Evolutionary conservation across 176 grass and related monocot genomes (phyloP).

Genomic region (Alloteropsis semialata): DNA sequence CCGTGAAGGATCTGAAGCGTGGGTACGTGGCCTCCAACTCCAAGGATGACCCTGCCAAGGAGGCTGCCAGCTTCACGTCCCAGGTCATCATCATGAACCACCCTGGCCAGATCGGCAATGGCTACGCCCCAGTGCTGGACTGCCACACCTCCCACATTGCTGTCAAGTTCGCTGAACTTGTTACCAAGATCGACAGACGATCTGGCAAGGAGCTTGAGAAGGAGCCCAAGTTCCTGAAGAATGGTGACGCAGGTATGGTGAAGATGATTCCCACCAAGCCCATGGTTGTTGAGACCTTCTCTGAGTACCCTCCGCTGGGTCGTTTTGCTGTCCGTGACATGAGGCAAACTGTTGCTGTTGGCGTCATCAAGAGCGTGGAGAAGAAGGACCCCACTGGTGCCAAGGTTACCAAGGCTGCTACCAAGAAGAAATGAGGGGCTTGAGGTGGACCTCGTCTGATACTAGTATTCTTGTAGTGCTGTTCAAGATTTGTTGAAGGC

Average conservation of each 20-base stretch:
- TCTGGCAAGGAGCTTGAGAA: slow-evolving; percentile 95
- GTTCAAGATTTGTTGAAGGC: no score
- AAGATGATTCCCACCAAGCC: slow-evolving; percentile 98
- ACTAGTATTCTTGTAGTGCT: no score
- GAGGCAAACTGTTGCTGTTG: slow-evolving; percentile 80
- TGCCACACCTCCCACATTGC: slow-evolving; percentile 98
- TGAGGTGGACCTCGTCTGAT: no score
- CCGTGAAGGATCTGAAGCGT: slow-evolving; percentile 20
- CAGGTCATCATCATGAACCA: slow-evolving; percentile 99
- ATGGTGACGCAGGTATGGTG: slow-evolving; percentile 80
- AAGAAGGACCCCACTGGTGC: slow-evolving; percentile 76
- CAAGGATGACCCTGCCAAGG: slow-evolving; percentile 94
- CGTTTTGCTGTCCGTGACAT: slow-evolving; percentile 78
- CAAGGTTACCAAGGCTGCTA: slow-evolving; percentile 79
- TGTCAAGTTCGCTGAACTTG: slow-evolving; percentile 84
- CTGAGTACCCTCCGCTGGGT: slow-evolving; percentile 63
- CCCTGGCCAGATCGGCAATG: slow-evolving; percentile 90
- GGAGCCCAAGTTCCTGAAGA: slow-evolving; percentile 91
- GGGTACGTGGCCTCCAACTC: slow-evolving; percentile 86
- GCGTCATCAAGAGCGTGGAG: slow-evolving; percentile 78
- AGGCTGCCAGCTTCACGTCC: slow-evolving; percentile 75
- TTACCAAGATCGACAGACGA: slow-evolving; percentile 82
- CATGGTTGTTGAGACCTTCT: slow-evolving; percentile 88
- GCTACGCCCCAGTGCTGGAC: slow-evolving; percentile 80
- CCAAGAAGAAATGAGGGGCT: slow-evolving; percentile 76